phyloP scores from a whole-genome alignment of 192 early-diverging fungal species.

The Coemansia sp. region DNA sequence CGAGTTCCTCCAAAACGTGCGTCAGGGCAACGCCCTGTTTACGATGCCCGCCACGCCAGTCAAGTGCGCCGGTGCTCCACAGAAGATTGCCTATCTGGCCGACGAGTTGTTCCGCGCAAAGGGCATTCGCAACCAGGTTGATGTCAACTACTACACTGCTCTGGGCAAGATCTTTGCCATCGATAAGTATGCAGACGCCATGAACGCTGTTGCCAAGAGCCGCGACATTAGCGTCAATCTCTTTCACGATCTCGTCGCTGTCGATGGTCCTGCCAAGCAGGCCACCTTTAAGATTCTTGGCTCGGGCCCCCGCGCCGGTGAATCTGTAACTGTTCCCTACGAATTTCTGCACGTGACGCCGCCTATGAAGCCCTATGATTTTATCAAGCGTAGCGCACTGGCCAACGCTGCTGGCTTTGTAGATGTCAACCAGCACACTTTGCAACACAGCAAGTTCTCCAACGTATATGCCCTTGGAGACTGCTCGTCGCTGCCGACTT shows the following conservation, averaged over 20 bases:
- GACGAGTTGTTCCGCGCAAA: constrained; percentile 77
- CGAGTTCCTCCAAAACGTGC: constrained; percentile 66
- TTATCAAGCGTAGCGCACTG: constrained; percentile 66
- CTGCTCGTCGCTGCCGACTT: constrained; percentile 79
- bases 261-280: constrained; percentile 60
- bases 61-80: constrained; percentile 87
- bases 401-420: constrained; percentile 80
- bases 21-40: constrained; percentile 65
- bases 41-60: constrained; percentile 85
- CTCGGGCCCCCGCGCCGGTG: constrained; percentile 44
- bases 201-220: constrained; percentile 63
- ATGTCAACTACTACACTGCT: constrained; percentile 75
- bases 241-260: constrained; percentile 66
- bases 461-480: constrained; percentile 84
- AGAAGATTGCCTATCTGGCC: constrained; percentile 84
- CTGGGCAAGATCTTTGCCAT: constrained; percentile 83
- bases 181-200: constrained; percentile 75
- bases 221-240: constrained; percentile 71
- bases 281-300: constrained; percentile 67
- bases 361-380: constrained; percentile 75
- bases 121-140: constrained; percentile 63
- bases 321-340: constrained; percentile 63
- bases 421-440: constrained; percentile 73
- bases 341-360: constrained; percentile 86
- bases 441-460: constrained; percentile 73